Evolutionary conservation across 2,329 filamentous ascomycete genomes (phyloP).

Genomic region (Alternaria sp.): DNA sequence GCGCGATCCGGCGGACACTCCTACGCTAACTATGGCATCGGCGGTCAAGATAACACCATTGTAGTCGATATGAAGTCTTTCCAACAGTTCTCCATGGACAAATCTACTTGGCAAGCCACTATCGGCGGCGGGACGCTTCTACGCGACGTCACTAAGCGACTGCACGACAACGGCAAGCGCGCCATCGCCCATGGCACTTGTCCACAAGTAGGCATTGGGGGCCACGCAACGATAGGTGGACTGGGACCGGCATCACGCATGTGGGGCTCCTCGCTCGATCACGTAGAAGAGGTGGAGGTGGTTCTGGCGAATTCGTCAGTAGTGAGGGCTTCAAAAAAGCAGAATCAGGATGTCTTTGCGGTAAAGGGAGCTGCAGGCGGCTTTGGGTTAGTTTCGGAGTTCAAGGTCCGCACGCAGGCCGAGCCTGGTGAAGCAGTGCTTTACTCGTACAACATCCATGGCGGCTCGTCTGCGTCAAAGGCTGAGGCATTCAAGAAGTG

Average conservation of each 20-base stretch:
- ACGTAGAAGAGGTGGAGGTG: slow-evolving; percentile 48
- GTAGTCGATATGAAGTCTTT: slow-evolving; percentile 61
- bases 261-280: slow-evolving; percentile 48
- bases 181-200: slow-evolving; percentile 61
- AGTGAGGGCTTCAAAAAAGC: slow-evolving; percentile 47
- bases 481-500: slow-evolving; percentile 49
- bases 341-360: slow-evolving; percentile 55
- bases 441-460: slow-evolving; percentile 46
- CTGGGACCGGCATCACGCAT: slow-evolving; percentile 46
- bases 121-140: slow-evolving; percentile 62
- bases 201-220: slow-evolving; percentile 49
- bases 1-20: slow-evolving; percentile 71
- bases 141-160: slow-evolving; percentile 47
- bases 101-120: slow-evolving; percentile 55
- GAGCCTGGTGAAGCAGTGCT: slow-evolving; percentile 45
- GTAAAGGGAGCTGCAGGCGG: slow-evolving; percentile 55
- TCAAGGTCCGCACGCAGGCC: slow-evolving; percentile 49
- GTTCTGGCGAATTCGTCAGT: slow-evolving; percentile 54
- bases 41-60: slow-evolving; percentile 58
- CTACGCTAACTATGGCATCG: slow-evolving; percentile 62
- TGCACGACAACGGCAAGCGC: slow-evolving; percentile 48
- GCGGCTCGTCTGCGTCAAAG: slow-evolving; percentile 33
- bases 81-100: slow-evolving; percentile 57
- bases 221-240: slow-evolving; percentile 51
- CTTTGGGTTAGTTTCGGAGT: slow-evolving; percentile 55